Evolutionary conservation across 2,329 filamentous ascomycete species (phyloP), one percentile per base, ranked within the genome.

Genomic region (Fusarium albidum): DNA sequence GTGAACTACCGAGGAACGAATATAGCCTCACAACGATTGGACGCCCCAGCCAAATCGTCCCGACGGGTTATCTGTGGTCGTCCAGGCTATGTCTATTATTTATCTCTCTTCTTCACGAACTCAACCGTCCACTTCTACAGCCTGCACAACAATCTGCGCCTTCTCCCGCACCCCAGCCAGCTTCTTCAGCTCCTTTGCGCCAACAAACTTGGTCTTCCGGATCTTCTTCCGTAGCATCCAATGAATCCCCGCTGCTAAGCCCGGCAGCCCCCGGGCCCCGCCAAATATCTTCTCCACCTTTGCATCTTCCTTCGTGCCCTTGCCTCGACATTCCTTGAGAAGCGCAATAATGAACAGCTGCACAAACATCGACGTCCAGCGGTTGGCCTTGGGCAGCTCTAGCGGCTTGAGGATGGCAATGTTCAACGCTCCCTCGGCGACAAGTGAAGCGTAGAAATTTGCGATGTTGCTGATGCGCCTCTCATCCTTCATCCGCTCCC

Each of bases 181-280:
- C 54, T 72, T 76, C 58, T 74, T 78, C 47, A 73, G 74, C 47
- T 83, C 77, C 57, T 79, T 82, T 6, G 76, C 74, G 12, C 75
- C 73, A 35, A 82, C 70, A 59, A 85, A 73, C 65, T 83, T 69
- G 4, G 87, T 89, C 69, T 87, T 89, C 5, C 83, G 79, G 13
- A 97, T 81, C 37, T 89, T 83, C 70, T 89, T 92, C 67, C 85
- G 84, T 45, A 98, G 68, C 68, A 96, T 95, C 72, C 88, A 96
- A 56, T 90, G 86, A 60, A 97, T 68, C 0, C 91, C 90, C 49
- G 84, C 84, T 6, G 88, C 85, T 57, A 97, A 82, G 51, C 88
- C 83, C 1, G 87, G 85, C 3, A 84, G 80, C 28, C 86, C 84
- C 52, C 83, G 82, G 1, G 85, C 82, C 10, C 83, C 82, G 14